These are phyloP conservation scores for Linanthus parryae DNA, from an alignment of 148 eudicot genomes.

Conservation along the genomic window DNA sequence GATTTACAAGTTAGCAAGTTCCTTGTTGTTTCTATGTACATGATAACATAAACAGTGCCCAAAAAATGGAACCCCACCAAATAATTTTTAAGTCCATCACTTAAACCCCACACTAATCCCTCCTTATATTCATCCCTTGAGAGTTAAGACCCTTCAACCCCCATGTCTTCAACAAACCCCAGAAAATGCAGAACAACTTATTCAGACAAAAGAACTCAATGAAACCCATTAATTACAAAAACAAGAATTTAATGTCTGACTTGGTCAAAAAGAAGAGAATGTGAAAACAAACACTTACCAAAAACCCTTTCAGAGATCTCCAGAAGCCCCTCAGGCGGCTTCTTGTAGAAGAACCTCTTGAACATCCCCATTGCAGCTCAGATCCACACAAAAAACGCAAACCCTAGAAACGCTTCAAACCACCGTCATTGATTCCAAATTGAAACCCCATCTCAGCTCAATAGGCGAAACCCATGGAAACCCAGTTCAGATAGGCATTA, in stretches of 20 bases:
- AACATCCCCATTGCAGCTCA: slow-evolving; percentile 53
- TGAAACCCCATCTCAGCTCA: slow-evolving; percentile 25
- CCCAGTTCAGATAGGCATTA: not conserved
- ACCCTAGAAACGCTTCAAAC: slow-evolving; percentile 11
- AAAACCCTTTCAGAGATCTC: slow-evolving; percentile 92
- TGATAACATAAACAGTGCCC: no score
- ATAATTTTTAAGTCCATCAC: no score
- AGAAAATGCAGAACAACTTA: no score
- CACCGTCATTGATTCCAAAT: slow-evolving; percentile 4
- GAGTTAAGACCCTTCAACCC: no score
- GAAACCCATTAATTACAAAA: not conserved
- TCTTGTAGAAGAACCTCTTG: slow-evolving; percentile 61
- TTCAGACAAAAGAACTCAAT: no score
- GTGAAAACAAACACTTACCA: slow-evolving; percentile 56
- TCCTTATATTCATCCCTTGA: no score
- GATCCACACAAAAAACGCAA: slow-evolving; percentile 9
- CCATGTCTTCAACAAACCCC: no score
- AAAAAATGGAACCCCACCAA: no score
- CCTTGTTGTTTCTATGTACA: no score
- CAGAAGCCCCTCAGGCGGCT: slow-evolving; percentile 86
- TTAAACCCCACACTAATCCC: no score
- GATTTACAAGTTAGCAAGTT: no score
- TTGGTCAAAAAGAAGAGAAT: not conserved
- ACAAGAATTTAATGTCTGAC: not conserved
- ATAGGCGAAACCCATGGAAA: not conserved